These are phyloP conservation scores for Wickerhamomyces sp. DNA, from an alignment of 1,139 yeast species.

Conservation along the genomic window DNA sequence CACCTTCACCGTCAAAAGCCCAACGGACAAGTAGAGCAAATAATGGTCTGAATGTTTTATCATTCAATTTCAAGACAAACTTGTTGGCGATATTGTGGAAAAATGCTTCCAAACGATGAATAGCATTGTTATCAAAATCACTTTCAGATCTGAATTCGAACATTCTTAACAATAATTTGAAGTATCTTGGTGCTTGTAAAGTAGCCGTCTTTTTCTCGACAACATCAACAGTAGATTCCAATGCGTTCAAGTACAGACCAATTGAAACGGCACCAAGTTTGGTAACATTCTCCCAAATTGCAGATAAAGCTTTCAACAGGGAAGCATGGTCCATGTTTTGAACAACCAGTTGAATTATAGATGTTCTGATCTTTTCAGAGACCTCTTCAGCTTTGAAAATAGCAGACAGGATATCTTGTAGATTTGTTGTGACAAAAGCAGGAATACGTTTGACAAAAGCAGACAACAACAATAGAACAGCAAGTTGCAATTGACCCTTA, in stretches of 20 bases:
- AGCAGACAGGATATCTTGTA: constrained; percentile 55
- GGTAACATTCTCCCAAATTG: constrained; percentile 58
- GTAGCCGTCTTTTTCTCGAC: constrained; percentile 74
- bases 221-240: constrained; percentile 60
- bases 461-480: constrained; percentile 68
- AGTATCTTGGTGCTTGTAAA: constrained; percentile 61
- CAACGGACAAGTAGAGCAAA: constrained; percentile 87
- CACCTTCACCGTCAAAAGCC: constrained; percentile 85
- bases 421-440: constrained; percentile 69
- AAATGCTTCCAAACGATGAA: constrained; percentile 75
- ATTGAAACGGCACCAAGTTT: constrained; percentile 43
- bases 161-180: constrained; percentile 64
- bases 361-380: constrained; percentile 54
- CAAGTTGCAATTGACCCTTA: constrained; percentile 45
- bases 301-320: constrained; percentile 56
- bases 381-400: constrained; percentile 56
- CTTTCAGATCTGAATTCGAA: constrained; percentile 63
- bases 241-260: constrained; percentile 62
- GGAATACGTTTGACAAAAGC: constrained; percentile 82
- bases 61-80: constrained; percentile 87
- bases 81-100: constrained; percentile 69
- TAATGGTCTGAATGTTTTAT: constrained; percentile 87
- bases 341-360: constrained; percentile 60
- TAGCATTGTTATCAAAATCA: constrained; percentile 64
- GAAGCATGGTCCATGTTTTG: constrained; percentile 64